Evolutionary conservation across 1,284 basidiomycete genomes (phyloP), one percentile per base, ranked within the genome.

Genomic region (Fomitopsis betulina): DNA sequence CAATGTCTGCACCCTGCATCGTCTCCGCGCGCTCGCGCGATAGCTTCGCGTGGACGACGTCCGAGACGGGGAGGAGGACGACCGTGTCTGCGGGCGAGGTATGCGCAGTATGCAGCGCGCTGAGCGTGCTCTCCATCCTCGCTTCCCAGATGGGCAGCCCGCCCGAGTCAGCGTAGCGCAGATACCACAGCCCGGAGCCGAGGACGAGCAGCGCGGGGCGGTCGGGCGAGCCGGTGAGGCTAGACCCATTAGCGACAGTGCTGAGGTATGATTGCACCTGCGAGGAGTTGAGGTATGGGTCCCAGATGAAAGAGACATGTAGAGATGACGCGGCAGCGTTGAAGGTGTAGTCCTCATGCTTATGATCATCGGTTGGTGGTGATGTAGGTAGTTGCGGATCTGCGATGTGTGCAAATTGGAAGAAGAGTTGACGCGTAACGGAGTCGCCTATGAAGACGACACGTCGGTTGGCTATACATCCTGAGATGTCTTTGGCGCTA

Each of bases 391-490:
- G 73, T 7, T 69, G 69, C 0, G 77, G 69, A 67, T 91, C 89
- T 21, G 87, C 67, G 37, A 80, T 67, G 55, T 86, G 79, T 13
- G 84, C 81, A 53, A 88, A 78, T 53, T 90, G 83, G 72, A 90
- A 94, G 76, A 87, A 96, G 12, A 95, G 76, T 57, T 84, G 82
- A 47, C 93, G 80, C 13, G 91, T 87, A 47, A 89, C 83, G 21
- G 92, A 94, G 72, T 96, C 93, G n/a, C 93, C 93, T 42, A 91
- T 77, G 70, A 96, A 96, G 52, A 91, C 74, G 27, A 92, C 76
- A 10, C 77, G 76, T 62, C 79, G 76, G 13, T 78, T 76, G 21
- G 70, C 68, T 23, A 91, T 71, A 66, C 89, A 91, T 13, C 70
- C 66, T 17, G 75, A 69, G 37, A 80, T 76, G 58, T 90, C 83